Percentiles rank a stretch among this genome's conserved stretches.
Evolutionary conservation across 495 filamentous ascomycete genomes (phyloP).

Genomic region (Lophiotrema nucula): DNA sequence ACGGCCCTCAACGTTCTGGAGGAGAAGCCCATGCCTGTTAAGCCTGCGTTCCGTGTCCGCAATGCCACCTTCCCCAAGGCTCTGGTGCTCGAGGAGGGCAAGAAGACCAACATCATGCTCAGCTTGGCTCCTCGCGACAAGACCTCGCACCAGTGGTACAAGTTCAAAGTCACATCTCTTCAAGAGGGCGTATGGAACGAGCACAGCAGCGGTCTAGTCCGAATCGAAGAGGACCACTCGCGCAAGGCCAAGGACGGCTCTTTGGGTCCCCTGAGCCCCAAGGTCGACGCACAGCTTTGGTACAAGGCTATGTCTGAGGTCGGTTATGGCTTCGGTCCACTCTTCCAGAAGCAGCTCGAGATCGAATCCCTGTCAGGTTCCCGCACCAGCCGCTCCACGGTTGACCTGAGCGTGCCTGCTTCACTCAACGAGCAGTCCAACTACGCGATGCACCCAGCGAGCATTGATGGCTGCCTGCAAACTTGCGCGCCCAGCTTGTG

Average conservation of each 20-base stretch:
- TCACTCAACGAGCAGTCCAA: background rate
- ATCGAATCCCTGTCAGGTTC: background rate
- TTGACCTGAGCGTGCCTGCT: background rate
- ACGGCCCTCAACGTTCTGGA: too few species aligned
- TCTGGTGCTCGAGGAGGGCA: slow-evolving; percentile 5
- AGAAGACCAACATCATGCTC: slow-evolving; percentile 1
- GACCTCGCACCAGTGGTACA: background rate
- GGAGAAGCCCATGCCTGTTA: too few species aligned
- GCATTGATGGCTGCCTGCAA: slow-evolving; percentile 4
- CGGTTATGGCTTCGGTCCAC: background rate
- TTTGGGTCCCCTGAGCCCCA: background rate
- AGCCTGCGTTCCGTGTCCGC: background rate
- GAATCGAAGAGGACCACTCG: too few species aligned
- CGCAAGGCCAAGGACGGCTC: slow-evolving; percentile 8
- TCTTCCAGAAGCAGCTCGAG: background rate
- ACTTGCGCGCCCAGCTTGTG: background rate
- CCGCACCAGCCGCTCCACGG: background rate
- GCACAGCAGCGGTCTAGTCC: slow-evolving; percentile 2
- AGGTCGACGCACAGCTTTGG: slow-evolving; percentile 5
- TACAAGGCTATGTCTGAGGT: slow-evolving; percentile 1
- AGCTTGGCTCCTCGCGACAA: background rate
- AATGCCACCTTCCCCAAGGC: background rate
- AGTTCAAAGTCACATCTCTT: slow-evolving; percentile 2
- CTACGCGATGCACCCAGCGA: slow-evolving; percentile 11
- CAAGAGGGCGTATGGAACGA: slow-evolving; percentile 3